Base-by-base conservation (phyloP, 352 stramenopile genomes). In the Ophiocytium majus region DNA sequence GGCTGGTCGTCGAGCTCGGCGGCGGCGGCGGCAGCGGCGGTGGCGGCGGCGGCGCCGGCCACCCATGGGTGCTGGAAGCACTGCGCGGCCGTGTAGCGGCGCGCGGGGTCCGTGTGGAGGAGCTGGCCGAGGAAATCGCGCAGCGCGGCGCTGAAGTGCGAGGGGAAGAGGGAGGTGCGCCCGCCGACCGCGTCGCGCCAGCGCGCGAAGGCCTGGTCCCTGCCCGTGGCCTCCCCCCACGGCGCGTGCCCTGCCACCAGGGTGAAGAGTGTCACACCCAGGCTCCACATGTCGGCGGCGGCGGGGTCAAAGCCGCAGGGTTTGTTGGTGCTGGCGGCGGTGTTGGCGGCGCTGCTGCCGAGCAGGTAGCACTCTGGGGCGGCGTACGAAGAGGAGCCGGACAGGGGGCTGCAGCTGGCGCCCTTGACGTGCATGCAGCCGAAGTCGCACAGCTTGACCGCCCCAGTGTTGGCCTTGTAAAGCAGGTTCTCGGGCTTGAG, bases 401-500 rank as follows among this genome's bases (percentile, higher is more conserved):
- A 85, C 94, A 90, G 82, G 93, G 80, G 36, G 79, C 5, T 90
- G 91, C 91, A 63, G 93, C 92, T 0, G 91, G 82, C 71, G 89
- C 91, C 87, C 5, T 80, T 19, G 31, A 80, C 31, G 5, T 5
- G 10, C 1, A 9, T 5, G 37, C 32, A 17, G 0, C 95, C 95
- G 91, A 99, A 98, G 82, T 99, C 95, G 1, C 94, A 95, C 33
- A 99, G 82, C 82, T 86, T 85, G n/a, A 82, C 28, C 32, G 23
- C 1, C 9, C 82, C n/a, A 49, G 34, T 84, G 19, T 81, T 31
- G 34, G 14, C 93, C 85, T 95, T 92, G 31, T 97, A 81, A 23
- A 97, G 88, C 79, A 97, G 82, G 84, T 97, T 97, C 84, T 97
- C 94, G 0, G 93, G 94, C 89, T 97, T 97, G 82, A 97, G 94